phyloP scores from a whole-genome alignment of 352 stramenopile genomes.

The Pythium oligandrum region DNA sequence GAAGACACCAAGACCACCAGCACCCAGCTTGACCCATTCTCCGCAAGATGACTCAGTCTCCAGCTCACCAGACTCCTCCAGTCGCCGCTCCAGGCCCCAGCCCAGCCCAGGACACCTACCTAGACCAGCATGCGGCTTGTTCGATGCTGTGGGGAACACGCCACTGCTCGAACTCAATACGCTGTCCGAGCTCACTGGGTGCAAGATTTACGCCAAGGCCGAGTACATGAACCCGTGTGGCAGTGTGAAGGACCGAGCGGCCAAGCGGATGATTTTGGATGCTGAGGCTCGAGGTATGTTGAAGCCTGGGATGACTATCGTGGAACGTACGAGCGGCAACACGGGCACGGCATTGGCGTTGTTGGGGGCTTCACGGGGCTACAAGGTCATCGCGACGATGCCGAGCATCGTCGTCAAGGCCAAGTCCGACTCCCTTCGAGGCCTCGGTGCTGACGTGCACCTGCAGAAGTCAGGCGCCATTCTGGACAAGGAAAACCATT shows the following conservation, averaged over 20 bases:
- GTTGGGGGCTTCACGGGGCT: constrained; percentile 80
- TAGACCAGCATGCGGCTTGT: constrained; percentile 47
- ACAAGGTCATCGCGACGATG: constrained; percentile 78
- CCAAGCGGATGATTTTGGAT: constrained; percentile 88
- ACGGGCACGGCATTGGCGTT: constrained; percentile 90
- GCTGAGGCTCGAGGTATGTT: constrained; percentile 86
- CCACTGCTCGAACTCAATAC: constrained; percentile 65
- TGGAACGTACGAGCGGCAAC: constrained; percentile 88
- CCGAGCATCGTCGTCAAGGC: constrained; percentile 62
- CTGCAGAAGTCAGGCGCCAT: constrained; percentile 55
- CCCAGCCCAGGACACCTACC: not conserved
- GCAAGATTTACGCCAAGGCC: constrained; percentile 76
- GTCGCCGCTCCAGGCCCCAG: no score
- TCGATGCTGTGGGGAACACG: constrained; percentile 71
- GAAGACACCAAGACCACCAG: no score
- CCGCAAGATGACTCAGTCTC: no score
- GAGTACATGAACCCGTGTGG: constrained; percentile 91
- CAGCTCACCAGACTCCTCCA: no score
- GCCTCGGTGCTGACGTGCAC: constrained; percentile 61
- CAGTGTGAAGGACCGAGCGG: constrained; percentile 93
- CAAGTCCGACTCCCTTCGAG: constrained; percentile 78
- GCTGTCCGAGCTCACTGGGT: constrained; percentile 63
- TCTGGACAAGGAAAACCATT: constrained; percentile 65
- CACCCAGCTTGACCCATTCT: no score
- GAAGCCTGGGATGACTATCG: constrained; percentile 49